phyloP scores from a whole-genome alignment of 164 flowering plant genomes.

The Vitis cinerea region DNA sequence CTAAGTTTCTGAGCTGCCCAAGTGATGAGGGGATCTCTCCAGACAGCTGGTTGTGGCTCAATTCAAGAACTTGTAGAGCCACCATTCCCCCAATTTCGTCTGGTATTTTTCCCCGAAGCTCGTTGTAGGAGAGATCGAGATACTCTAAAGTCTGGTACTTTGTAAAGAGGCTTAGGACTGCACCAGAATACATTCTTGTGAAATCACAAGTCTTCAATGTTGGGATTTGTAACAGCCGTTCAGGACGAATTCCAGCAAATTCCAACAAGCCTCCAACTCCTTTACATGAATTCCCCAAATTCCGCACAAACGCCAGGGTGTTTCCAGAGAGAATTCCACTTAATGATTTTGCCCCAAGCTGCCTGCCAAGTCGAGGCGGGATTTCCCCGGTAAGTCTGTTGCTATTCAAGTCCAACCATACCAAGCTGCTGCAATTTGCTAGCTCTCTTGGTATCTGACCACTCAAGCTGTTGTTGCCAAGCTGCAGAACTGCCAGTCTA shows the following conservation, averaged over 20 bases:
- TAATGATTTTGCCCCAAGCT: conserved; percentile 58
- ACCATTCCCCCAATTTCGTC: conserved; percentile 80
- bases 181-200: conserved; percentile 75
- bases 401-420: conserved; percentile 83
- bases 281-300: conserved; percentile 81
- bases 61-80: conserved; percentile 69
- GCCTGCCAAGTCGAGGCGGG: conserved; percentile 75
- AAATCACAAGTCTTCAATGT: conserved; percentile 74
- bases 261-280: conserved; percentile 91
- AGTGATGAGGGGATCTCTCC: conserved; percentile 78
- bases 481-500: conserved; percentile 78
- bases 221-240: conserved; percentile 69
- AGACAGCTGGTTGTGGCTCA: conserved; percentile 71
- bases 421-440: conserved; percentile 74
- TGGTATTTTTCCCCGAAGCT: conserved; percentile 70
- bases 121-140: conserved; percentile 86
- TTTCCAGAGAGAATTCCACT: conserved; percentile 76
- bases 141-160: conserved; percentile 77
- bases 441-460: conserved; percentile 74
- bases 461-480: conserved; percentile 69
- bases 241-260: conserved; percentile 83
- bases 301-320: conserved; percentile 75
- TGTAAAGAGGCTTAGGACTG: conserved; percentile 69
- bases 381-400: conserved; percentile 70
- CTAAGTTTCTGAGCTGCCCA: conserved; percentile 66